Conservation (phyloP, 179 eudicot genomes). For the Silene coronaria region DNA sequence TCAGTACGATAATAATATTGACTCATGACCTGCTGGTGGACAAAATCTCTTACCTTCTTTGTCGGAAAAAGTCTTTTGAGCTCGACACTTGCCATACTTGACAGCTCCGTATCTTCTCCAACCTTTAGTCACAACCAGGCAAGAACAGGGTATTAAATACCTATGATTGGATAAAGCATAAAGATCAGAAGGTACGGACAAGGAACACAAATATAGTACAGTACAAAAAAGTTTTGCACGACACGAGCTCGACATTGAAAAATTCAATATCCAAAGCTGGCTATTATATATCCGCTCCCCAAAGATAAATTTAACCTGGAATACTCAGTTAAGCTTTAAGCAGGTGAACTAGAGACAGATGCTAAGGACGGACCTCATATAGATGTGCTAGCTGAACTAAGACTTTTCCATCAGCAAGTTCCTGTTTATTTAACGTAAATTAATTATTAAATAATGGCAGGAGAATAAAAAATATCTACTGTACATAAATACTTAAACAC, state of each 20-base stretch:
- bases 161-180: neutral
- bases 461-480: neutral
- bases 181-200: constrained; percentile 3
- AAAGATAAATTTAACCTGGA: neutral
- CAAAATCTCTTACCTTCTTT: constrained; percentile 45
- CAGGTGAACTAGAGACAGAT: neutral
- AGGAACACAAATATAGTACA: neutral
- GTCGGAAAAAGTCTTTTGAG: constrained; percentile 57
- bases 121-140: constrained; percentile 34
- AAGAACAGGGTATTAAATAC: neutral
- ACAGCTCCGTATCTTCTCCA: constrained; percentile 85
- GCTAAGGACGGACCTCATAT: constrained; percentile 52
- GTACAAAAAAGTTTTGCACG: neutral
- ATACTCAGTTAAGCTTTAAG: neutral
- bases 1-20: too few relatives aligned
- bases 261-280: constrained; percentile 5
- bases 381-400: constrained; percentile 86
- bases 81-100: constrained; percentile 58
- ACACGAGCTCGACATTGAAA: neutral
- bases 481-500: too few relatives aligned
- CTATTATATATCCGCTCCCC: neutral
- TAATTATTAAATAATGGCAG: neutral
- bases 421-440: constrained; percentile 35
- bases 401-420: constrained; percentile 63
- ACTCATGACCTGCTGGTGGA: neutral